Percentiles rank a stretch among this genome's conserved stretches.
Conservation (phyloP, 768 basidiomycete genomes). For the Suillus subaureus region DNA sequence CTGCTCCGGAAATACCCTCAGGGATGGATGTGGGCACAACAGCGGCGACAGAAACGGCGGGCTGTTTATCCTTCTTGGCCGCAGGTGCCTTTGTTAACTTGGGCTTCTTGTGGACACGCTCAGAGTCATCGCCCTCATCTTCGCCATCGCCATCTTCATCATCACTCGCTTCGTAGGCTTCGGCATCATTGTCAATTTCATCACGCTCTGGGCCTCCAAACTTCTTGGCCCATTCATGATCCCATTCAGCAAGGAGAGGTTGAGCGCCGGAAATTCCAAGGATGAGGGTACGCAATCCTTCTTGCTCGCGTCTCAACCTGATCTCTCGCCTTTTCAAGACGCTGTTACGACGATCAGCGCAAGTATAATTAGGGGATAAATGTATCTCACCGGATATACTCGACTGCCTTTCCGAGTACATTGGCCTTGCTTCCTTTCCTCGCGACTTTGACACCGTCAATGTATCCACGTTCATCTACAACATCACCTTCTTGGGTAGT, state of each 20-base stretch:
- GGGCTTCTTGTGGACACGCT: constrained; percentile 62
- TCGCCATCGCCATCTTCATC: constrained; percentile 45
- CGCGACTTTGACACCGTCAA: constrained; percentile 91
- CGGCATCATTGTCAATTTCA: constrained; percentile 59
- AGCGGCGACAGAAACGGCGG: constrained; percentile 34
- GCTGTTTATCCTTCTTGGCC: constrained; percentile 48
- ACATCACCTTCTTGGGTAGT: constrained; percentile 44
- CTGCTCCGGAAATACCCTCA: constrained; percentile 32
- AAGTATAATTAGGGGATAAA: not conserved
- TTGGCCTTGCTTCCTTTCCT: constrained; percentile 91
- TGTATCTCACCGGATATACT: constrained; percentile 69
- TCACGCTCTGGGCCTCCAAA: constrained; percentile 83
- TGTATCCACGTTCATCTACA: constrained; percentile 83
- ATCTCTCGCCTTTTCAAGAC: constrained; percentile 80
- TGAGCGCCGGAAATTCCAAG: constrained; percentile 74
- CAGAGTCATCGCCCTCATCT: constrained; percentile 41
- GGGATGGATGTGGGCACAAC: constrained; percentile 24
- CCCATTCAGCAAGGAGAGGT: constrained; percentile 73
- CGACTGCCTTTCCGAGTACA: constrained; percentile 86
- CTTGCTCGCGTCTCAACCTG: constrained; percentile 73
- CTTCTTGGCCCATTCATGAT: constrained; percentile 67
- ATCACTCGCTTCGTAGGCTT: constrained; percentile 37
- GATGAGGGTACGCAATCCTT: constrained; percentile 70
- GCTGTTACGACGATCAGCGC: constrained; percentile 34
- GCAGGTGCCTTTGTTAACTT: constrained; percentile 46